Evolutionary conservation across 805 yeast genomes (phyloP).

Genomic region (Pichia manshurica): DNA sequence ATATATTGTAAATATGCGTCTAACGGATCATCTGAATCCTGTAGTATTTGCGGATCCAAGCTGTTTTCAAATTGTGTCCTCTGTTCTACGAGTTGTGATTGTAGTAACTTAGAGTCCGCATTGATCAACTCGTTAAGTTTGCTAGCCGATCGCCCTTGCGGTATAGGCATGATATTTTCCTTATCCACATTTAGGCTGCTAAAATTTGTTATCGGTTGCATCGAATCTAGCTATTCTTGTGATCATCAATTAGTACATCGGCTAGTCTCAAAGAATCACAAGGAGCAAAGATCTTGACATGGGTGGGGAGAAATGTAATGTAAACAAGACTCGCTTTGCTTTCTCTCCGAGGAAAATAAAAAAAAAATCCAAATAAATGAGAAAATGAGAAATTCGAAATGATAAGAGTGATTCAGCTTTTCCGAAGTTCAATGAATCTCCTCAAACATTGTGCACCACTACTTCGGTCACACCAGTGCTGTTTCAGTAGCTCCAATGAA

Average conservation of each 20-base stretch:
- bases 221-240: background rate
- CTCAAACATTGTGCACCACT: slow-evolving; percentile 2
- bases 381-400: too few species aligned
- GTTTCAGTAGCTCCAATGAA: slow-evolving; percentile 5
- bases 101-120: slow-evolving; percentile 18
- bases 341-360: too few species aligned
- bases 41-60: slow-evolving; percentile 37
- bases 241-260: too few species aligned
- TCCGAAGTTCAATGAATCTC: slow-evolving; percentile 4
- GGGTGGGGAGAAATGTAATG: background rate
- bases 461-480: slow-evolving; percentile 10
- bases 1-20: slow-evolving; percentile 71
- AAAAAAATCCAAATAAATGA: background rate
- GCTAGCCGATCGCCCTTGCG: slow-evolving; percentile 63
- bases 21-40: slow-evolving; percentile 77
- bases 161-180: slow-evolving; percentile 66
- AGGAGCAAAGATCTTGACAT: too few species aligned
- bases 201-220: slow-evolving; percentile 21
- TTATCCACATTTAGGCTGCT: slow-evolving; percentile 52
- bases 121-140: slow-evolving; percentile 44
- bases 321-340: too few species aligned
- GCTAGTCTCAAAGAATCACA: background rate
- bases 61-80: slow-evolving; percentile 44
- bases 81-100: slow-evolving; percentile 24
- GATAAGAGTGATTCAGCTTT: background rate